Percentiles rank a stretch among this genome's conserved stretches.
phyloP scores from a whole-genome alignment of 2,329 filamentous ascomycete genomes.

The Alternaria hordeiaustralica region DNA sequence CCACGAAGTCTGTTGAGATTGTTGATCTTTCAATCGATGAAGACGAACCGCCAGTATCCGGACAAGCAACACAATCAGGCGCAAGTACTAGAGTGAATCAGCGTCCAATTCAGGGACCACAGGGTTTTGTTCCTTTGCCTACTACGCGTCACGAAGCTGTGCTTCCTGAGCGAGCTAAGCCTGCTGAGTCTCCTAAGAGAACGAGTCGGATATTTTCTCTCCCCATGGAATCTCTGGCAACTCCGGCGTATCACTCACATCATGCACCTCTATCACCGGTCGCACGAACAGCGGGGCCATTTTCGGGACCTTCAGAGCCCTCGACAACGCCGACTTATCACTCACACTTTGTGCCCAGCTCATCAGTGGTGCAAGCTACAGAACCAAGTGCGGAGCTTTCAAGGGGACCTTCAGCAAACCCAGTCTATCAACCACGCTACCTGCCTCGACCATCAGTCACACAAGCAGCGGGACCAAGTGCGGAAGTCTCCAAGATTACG shows the following conservation, averaged over 20 bases:
- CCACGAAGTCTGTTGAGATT: neutral
- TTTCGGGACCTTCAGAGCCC: neutral
- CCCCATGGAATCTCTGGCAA: neutral
- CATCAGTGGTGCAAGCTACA: neutral
- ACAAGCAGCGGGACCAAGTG: neutral
- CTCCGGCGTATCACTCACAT: neutral
- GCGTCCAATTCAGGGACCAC: neutral
- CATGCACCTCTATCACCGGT: neutral
- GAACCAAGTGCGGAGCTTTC: neutral
- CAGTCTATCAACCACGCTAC: neutral
- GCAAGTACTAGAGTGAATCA: neutral
- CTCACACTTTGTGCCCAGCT: neutral
- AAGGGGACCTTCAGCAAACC: neutral
- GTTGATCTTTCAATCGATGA: constrained; percentile 7
- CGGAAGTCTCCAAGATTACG: neutral
- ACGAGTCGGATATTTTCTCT: neutral
- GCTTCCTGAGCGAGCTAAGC: neutral
- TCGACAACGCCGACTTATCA: neutral
- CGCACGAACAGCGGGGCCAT: neutral
- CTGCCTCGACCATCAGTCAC: neutral
- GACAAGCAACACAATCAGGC: neutral
- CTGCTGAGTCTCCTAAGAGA: neutral
- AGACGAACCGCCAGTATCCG: neutral
- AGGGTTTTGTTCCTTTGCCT: neutral
- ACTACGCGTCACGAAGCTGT: neutral